Base-by-base conservation (phyloP, 2,329 filamentous ascomycete species). In the Fusarium pilosicola region DNA sequence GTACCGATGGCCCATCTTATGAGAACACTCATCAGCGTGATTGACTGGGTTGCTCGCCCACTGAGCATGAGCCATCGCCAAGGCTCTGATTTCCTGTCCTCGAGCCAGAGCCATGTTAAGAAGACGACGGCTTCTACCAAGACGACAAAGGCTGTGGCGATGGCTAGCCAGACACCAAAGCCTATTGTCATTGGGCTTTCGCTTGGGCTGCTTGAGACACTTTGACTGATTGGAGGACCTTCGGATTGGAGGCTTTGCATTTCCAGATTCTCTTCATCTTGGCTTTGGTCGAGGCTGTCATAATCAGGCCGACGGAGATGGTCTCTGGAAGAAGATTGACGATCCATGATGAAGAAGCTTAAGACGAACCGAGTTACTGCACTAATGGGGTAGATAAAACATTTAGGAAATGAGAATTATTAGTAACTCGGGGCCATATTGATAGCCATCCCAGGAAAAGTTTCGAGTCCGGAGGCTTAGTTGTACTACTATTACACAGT, bases 381-480 rank as follows among this genome's bases (percentile, higher is more conserved):
- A 48, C 10, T 48, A 3, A 48, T 4, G 14, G 2, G 13, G 7
- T 3, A 15, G 14, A 22, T 0, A 22, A 11, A 6, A 26, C 2
- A 48, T 12, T 17, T 8, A n/a, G 6, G 0, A 48, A 48, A 12
- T 12, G 6, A 0, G 7, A 5, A 9, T 9, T 45, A 2, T 6
- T 3, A 30, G 5, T 17, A 11, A 9, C 9, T 15, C 4, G 1
- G 20, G 13, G 9, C 4, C 1, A 17, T 30, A 17, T 8, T 8
- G 6, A 6, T 12, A 13, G 28, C 20, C 20, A 6, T 30, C 1
- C 0, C 5, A 3, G 22, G 13, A 12, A 7, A 15, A 1, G 0
- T 4, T 0, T 22, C 14, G 8, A 34, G 22, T 7, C 1, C 6
- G 3, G n/a, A 15, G 30, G 30, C 30, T 52, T 26, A 20, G 32